Base-by-base conservation (phyloP, 2,329 filamentous ascomycete genomes). In the Colletotrichum gloeosporioides region DNA sequence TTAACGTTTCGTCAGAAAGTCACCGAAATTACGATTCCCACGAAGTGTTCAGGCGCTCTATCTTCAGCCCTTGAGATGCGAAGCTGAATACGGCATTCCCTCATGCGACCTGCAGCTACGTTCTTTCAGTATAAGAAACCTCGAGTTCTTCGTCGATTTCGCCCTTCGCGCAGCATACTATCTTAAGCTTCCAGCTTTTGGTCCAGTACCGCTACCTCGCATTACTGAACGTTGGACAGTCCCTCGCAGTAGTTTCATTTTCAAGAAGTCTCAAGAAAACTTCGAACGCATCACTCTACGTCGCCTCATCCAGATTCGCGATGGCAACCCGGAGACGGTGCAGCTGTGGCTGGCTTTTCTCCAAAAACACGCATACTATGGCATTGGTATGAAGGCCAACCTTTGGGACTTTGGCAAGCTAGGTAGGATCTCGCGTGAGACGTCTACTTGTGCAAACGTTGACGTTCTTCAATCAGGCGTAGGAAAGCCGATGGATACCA, bases 321-420 rank as follows among this genome's bases (percentile, higher is more conserved):
- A 99, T 82, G 97, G 96, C 1, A 90, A 98, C 81, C 93, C 96
- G 1, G 95, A 98, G 83, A 93, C 93, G 1, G 96, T 99, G 44
- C 94, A 98, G 85, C 85, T 96, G 32, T 99, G 97, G 97, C 88
- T 99, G 75, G 96, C 95, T 0, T 99, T 98, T 83, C 85, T 99
- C 82, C 92, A 95, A 82, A 98, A 98, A 86, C 94, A 98, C 83
- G 95, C 96, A 57, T 98, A 97, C 84, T 95, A 98, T 80, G 97
- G 97, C n/a, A 93, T 99, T 55, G 97, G 97, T 81, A 98, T 99
- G 96, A 99, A 99, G 90, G 97, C 97, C 69, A 98, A 99, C 84
- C 91, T 99, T 66, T 99, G 95, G 93, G 95, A 98, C 83, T 96
- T 95, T 85, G 92, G 94, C 81, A 90, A 91, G 73, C 83, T 96